phyloP scores from a whole-genome alignment of 2,329 filamentous ascomycete genomes.

The Cercospora sp. region DNA sequence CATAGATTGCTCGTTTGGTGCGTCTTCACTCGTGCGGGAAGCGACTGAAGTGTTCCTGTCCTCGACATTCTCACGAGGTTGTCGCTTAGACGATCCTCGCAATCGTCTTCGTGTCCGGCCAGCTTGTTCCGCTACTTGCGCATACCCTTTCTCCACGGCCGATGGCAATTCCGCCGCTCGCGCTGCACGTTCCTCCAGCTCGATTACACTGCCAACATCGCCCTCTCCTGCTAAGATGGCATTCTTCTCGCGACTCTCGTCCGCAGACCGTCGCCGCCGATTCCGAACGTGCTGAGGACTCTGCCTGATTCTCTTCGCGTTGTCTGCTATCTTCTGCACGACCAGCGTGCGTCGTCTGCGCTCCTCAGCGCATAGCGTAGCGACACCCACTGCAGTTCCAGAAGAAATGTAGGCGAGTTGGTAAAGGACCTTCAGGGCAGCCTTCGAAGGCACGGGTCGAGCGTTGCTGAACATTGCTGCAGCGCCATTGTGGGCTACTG shows the following conservation, averaged over 20 bases:
- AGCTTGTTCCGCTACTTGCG: slow-evolving; percentile 15
- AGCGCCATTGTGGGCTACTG: slow-evolving; percentile 31
- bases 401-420: slow-evolving; percentile 44
- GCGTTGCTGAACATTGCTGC: slow-evolving; percentile 35
- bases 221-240: neutral
- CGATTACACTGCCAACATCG: too few species aligned
- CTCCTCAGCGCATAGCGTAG: slow-evolving; percentile 41
- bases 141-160: slow-evolving; percentile 34
- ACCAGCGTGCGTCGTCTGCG: slow-evolving; percentile 37
- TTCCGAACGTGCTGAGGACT: slow-evolving; percentile 35
- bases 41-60: neutral
- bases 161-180: slow-evolving; percentile 31
- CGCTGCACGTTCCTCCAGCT: neutral
- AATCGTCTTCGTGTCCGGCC: neutral
- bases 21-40: neutral
- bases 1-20: neutral
- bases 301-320: slow-evolving; percentile 36
- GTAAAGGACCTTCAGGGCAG: slow-evolving; percentile 39
- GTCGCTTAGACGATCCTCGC: neutral
- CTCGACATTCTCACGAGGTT: neutral
- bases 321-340: slow-evolving; percentile 40
- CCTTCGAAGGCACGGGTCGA: slow-evolving; percentile 40
- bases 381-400: slow-evolving; percentile 40
- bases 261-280: slow-evolving; percentile 15
- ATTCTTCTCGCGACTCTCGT: slow-evolving; percentile 4